Percentiles rank a stretch among this genome's conserved stretches.
Evolutionary conservation across 2,329 filamentous ascomycete genomes (phyloP).

Genomic region (Talaromyces sp.): DNA sequence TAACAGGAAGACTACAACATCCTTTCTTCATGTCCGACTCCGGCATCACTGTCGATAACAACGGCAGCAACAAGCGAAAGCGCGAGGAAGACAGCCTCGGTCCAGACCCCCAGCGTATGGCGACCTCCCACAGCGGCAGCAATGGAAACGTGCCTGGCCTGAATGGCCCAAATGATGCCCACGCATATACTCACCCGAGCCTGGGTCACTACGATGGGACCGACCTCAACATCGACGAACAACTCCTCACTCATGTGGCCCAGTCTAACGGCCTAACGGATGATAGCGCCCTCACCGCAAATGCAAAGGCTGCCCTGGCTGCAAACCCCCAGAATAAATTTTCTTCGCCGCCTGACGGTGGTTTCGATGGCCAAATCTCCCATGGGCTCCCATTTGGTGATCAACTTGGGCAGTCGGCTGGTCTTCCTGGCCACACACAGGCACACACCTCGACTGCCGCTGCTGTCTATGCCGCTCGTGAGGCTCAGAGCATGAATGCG

Average conservation of each 20-base stretch:
- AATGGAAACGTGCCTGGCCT: slow-evolving; percentile 33
- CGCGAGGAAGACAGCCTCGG: slow-evolving; percentile 37
- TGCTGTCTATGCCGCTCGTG: slow-evolving; percentile 51
- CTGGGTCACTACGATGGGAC: slow-evolving; percentile 32
- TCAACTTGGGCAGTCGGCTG: slow-evolving; percentile 32
- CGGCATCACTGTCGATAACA: slow-evolving; percentile 31
- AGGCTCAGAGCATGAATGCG: slow-evolving; percentile 48
- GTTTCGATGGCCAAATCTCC: slow-evolving; percentile 33
- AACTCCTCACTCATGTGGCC: slow-evolving; percentile 46
- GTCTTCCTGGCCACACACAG: slow-evolving; percentile 20
- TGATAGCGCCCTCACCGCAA: slow-evolving; percentile 42
- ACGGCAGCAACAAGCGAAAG: slow-evolving; percentile 34
- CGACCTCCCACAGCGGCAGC: slow-evolving; percentile 32
- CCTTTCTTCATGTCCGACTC: slow-evolving; percentile 34
- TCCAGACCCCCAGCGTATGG: slow-evolving; percentile 35
- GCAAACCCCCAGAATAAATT: slow-evolving; percentile 43
- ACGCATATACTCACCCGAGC: slow-evolving; percentile 31
- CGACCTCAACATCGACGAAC: slow-evolving; percentile 40
- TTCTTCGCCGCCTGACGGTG: slow-evolving; percentile 37
- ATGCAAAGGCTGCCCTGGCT: slow-evolving; percentile 41
- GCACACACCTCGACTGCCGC: slow-evolving; percentile 55
- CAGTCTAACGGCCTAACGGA: slow-evolving; percentile 52
- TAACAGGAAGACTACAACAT: background rate
- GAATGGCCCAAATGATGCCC: slow-evolving; percentile 20
- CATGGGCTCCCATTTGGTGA: slow-evolving; percentile 35